These are phyloP conservation scores for Globisporangium barbulae DNA, from an alignment of 352 stramenopile genomes.

Conservation along the genomic window DNA sequence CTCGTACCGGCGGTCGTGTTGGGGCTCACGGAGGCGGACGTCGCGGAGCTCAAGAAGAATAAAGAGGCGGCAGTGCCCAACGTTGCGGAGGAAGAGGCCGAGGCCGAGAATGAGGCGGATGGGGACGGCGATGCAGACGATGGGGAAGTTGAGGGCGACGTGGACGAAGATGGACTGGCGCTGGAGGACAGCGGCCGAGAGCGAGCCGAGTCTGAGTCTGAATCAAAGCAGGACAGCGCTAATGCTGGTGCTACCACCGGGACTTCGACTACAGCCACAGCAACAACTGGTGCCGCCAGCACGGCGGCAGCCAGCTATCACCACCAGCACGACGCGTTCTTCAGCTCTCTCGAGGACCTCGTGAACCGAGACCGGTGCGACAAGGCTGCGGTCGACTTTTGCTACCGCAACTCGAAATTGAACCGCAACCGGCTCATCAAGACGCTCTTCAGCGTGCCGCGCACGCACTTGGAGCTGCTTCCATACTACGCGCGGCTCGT, in stretches of 20 bases:
- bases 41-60: conserved; percentile 83
- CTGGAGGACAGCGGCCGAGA: conserved; percentile 17
- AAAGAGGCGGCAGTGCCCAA: conserved; percentile 39
- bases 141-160: conserved; percentile 25
- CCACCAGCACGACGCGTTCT: conserved; percentile 92
- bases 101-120: conserved; percentile 16
- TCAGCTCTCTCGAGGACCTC: conserved; percentile 91
- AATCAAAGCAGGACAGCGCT: conserved; percentile 15
- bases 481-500: conserved; percentile 94
- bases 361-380: conserved; percentile 94
- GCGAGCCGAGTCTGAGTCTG: conserved; percentile 13
- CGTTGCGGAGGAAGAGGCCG: conserved; percentile 33
- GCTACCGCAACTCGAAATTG: conserved; percentile 94
- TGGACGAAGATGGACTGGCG: conserved; percentile 20
- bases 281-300: conserved; percentile 11
- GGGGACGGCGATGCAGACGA: conserved; percentile 40
- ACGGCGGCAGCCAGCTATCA: conserved; percentile 67
- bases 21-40: conserved; percentile 87
- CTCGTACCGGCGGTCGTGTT: conserved; percentile 94
- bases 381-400: conserved; percentile 95
- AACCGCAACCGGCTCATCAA: conserved; percentile 89
- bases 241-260: conserved; percentile 9
- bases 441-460: conserved; percentile 92
- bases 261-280: neutral
- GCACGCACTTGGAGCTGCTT: conserved; percentile 93